phyloP scores from a whole-genome alignment of 2,329 filamentous ascomycete genomes.

The Ophiostoma australiae region DNA sequence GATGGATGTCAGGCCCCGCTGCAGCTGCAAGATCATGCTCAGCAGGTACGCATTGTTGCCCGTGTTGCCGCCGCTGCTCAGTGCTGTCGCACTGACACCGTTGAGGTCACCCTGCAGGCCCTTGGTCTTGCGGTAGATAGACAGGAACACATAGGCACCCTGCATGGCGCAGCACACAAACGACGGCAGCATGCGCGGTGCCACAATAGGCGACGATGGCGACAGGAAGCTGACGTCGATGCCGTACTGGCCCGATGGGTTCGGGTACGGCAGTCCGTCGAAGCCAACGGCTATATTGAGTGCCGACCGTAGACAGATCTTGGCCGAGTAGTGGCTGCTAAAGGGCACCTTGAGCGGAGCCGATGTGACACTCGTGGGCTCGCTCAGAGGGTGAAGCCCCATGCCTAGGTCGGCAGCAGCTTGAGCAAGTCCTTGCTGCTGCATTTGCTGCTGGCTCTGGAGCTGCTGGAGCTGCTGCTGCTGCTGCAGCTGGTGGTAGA shows the following conservation, averaged over 20 bases:
- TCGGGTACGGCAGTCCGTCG: constrained; percentile 44
- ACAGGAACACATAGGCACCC: constrained; percentile 42
- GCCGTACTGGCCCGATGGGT: constrained; percentile 37
- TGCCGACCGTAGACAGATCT: constrained; percentile 46
- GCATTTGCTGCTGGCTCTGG: background rate
- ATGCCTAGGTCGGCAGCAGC: background rate
- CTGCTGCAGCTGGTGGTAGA: background rate
- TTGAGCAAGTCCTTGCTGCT: background rate
- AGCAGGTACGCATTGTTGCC: constrained; percentile 29
- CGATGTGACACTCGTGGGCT: background rate
- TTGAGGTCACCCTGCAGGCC: constrained; percentile 32
- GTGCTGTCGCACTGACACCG: constrained; percentile 17
- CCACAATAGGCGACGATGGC: constrained; percentile 37
- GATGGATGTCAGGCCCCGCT: constrained; percentile 41
- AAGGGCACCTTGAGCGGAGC: constrained; percentile 35
- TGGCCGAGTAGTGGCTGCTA: constrained; percentile 44
- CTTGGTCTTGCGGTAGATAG: constrained; percentile 41
- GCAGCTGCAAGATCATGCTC: constrained; percentile 39
- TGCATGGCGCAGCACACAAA: constrained; percentile 46
- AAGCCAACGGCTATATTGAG: constrained; percentile 46
- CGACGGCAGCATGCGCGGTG: constrained; percentile 43
- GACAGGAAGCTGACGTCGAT: constrained; percentile 35
- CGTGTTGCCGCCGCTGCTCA: background rate
- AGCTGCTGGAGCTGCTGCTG: constrained; percentile 9
- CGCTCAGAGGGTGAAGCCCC: background rate